Base-by-base conservation (phyloP, 805 yeast species). In the Starmerella etchellsii region DNA sequence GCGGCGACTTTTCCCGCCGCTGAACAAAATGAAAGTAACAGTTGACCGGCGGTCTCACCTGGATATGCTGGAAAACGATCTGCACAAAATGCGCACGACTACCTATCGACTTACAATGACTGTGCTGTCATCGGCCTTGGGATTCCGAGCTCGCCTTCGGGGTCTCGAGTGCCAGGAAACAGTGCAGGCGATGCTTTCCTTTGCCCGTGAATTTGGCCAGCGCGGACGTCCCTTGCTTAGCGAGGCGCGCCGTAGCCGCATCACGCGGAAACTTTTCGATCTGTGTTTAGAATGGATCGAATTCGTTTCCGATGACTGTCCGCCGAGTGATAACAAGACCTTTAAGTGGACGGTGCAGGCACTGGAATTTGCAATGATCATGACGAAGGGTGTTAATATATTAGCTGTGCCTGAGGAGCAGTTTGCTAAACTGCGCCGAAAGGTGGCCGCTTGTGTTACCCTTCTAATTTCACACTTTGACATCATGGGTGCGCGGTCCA, bases 301-400 rank as follows among this genome's bases (percentile, higher is more conserved):
- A 42, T 88, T 85, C 55, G 75, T 91, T 22, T 84, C 88, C 45
- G 95, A 91, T 59, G 96, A 88, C 54, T 91, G 98, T 63, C 76
- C 77, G 14, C 95, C 96, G 1, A 79, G 94, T 0, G 96, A 88
- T 50, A 72, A 80, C 41, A 81, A 77, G 52, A 88, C 97, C 0
- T 91, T 91, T 56, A 68, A 94, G 52, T 91, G 96, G 95, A 84
- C 95, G 60, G 97, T 91, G 20, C 69, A 82, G 13, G 97, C 98
- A 0, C 68, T 91, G 51, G 98, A 91, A 55, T 88, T 84, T 67
- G 93, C 95, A 0, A 84, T 85, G 94, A 84, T 80, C 50, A 78
- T 88, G 73, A 85, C 95, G 0, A 70, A 79, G 38, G 95, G 95
- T 1, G 81, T 81, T 56, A 87, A 88, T 54, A 85, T 91, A 31